Base-by-base conservation (phyloP, 345 rosid genomes). In the Ceriops decandra region DNA sequence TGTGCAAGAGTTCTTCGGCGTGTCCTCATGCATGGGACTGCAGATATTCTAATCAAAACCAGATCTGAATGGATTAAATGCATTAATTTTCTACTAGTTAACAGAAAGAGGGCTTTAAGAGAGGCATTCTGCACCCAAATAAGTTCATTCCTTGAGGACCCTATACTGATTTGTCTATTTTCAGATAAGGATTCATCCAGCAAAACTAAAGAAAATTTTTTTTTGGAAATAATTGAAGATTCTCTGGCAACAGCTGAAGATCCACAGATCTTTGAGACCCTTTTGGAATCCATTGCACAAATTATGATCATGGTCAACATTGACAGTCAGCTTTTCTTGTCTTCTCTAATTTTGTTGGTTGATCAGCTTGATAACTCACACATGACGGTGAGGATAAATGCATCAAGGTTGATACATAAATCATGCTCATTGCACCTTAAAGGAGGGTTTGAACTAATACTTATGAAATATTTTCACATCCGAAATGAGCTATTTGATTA, bases 111-210 rank as follows among this genome's bases (percentile, higher is more conserved):
- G 83, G 81, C 76, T 54, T 74, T 91, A 63, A 85, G 98, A 85
- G 97, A 93, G 76, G 85, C 88, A 73, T 91, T 93, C 75, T 85
- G 95, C 85, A 60, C 85, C 72, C 95, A 89, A 79, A 85, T 93
- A 72, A 77, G 85, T 76, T 77, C 74, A 64, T 89, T 93, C 72
- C 80, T 87, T 64, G 81, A 84, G 24, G 84, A 72, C 61, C 73
- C 76, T 47, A 68, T 85, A 68, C 60, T 83, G 72, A 77, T 75
- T 72, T 79, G 82, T 75, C 77, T 91, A 80, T 91, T 91, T 84
- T 54, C 47, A 5, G 82, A 66, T 17, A 85, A 73, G 67, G 79
- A 80, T 76, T 78, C 69, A 54, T 68, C 46, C 58, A 64, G 68
- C 66, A 74, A 75, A 81, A 71, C 79, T 72, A 77, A 72, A 54